Evolutionary conservation across 768 basidiomycete species (phyloP).

Genomic region (Tulasnella calospora): DNA sequence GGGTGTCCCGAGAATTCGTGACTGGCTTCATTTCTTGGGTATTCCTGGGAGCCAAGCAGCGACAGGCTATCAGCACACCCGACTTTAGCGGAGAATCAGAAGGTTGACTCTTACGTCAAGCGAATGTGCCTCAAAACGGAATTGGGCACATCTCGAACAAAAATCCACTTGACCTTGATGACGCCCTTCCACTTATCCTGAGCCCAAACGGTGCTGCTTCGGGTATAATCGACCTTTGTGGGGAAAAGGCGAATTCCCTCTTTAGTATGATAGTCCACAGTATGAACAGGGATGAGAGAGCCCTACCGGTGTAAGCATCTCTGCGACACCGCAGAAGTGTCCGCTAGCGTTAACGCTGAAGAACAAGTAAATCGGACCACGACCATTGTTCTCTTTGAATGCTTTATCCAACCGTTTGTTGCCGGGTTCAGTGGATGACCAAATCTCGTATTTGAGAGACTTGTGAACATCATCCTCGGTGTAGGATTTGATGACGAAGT

Average conservation of each 20-base stretch:
- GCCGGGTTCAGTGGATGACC: slow-evolving; percentile 95
- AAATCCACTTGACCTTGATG: slow-evolving; percentile 97
- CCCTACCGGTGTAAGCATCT: slow-evolving; percentile 91
- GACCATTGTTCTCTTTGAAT: slow-evolving; percentile 87
- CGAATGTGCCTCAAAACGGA: slow-evolving; percentile 84
- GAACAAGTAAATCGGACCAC: slow-evolving; percentile 95
- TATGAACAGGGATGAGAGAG: not conserved
- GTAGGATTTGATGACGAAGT: slow-evolving; percentile 98
- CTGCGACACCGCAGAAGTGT: slow-evolving; percentile 98
- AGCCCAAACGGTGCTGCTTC: slow-evolving; percentile 96
- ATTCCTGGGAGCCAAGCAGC: slow-evolving; percentile 53
- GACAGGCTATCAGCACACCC: slow-evolving; percentile 24
- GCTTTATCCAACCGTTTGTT: slow-evolving; percentile 97
- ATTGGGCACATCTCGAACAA: slow-evolving; percentile 92
- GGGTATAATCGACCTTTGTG: slow-evolving; percentile 77
- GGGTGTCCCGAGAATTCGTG: slow-evolving; percentile 96
- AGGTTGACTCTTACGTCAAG: slow-evolving; percentile 53
- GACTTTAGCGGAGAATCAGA: not conserved
- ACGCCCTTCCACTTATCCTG: slow-evolving; percentile 99
- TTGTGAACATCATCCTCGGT: slow-evolving; percentile 99
- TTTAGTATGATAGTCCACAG: slow-evolving; percentile 14
- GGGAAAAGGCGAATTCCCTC: not conserved
- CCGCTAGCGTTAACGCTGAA: slow-evolving; percentile 98
- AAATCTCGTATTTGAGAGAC: slow-evolving; percentile 94
- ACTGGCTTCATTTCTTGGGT: slow-evolving; percentile 98